Evolutionary conservation across 306 rosid species (phyloP).

Genomic region (Castanea mollissima): DNA sequence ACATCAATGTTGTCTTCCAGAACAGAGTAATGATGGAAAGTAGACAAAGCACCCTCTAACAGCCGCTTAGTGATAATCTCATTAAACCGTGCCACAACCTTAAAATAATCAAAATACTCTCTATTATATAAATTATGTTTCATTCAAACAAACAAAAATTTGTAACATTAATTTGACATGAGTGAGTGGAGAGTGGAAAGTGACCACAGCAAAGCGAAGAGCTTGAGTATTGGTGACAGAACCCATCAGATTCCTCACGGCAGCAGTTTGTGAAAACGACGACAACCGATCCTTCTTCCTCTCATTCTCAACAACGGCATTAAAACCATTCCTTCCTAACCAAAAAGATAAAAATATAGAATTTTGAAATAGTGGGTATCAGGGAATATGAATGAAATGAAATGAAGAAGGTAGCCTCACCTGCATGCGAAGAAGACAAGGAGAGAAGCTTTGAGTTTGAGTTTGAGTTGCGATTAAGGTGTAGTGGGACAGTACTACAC

Average conservation of each 20-base stretch:
- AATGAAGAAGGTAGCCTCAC: slow-evolving; percentile 29
- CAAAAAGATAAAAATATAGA: not conserved
- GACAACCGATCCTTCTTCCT: slow-evolving; percentile 37
- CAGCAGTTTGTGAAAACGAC: slow-evolving; percentile 51
- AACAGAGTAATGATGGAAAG: slow-evolving; percentile 73
- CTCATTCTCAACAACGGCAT: slow-evolving; percentile 8
- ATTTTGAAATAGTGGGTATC: not conserved
- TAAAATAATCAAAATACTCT: slow-evolving; percentile 5
- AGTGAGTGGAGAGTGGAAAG: not conserved
- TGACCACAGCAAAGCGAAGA: slow-evolving; percentile 86
- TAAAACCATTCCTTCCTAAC: slow-evolving; percentile 18
- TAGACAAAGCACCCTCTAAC: slow-evolving; percentile 84
- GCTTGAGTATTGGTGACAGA: slow-evolving; percentile 67
- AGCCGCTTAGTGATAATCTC: slow-evolving; percentile 80
- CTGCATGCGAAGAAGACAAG: slow-evolving; percentile 7
- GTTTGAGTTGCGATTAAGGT: slow-evolving; percentile 17
- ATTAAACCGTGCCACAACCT: slow-evolving; percentile 96
- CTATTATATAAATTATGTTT: too few species aligned
- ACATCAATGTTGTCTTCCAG: slow-evolving; percentile 89
- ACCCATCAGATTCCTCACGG: slow-evolving; percentile 79
- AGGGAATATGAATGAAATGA: not conserved
- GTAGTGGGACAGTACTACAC: slow-evolving; percentile 16
- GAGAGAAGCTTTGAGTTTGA: slow-evolving; percentile 26
- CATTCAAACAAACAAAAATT: too few species aligned
- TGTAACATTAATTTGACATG: not conserved